Evolutionary conservation across 148 eudicot genomes (phyloP), one percentile per base, ranked within the genome.

Genomic region (Vaccinium vitisidaea): DNA sequence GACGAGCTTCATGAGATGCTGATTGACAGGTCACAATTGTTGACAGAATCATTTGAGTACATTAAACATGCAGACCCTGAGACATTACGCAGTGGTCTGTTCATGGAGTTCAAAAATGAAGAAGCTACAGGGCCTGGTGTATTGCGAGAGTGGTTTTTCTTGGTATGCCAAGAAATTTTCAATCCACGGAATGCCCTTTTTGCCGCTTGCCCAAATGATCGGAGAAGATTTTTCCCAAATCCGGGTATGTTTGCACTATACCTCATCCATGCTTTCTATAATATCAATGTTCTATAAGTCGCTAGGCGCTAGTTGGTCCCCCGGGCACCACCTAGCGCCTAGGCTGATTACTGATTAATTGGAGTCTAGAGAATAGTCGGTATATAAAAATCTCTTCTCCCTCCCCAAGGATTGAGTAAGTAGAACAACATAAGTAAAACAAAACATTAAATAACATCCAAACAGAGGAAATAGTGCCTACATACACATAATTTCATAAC

Each of bases 111-210:
- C 88, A 95, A 97, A 91, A 90, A 91, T 63, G 99, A 97, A 89
- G 96, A 94, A 80, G 98, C 98, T 85, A 95, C 98, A 5, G 98
- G 98, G 46, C 98, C 98, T 75, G 98, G 98, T 81, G 99, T 97
- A 30, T 84, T 95, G 86, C 86, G 98, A 63, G 99, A 97, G 92
- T 95, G 99, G 99, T 95, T 97, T 89, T 88, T 91, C 84, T 88
- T 95, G 84, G 98, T 95, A 18, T 94, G 92, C 88, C 98, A 93
- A 82, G 97, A 89, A 77, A 91, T 97, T 69, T 95, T 95, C 84
- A 89, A 97, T 88, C 96, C 95, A 75, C 91, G 93, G 83, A 94
- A 92, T 87, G 95, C 96, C n/a, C 93, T 97, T 70, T 97, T 94
- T 86, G 88, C 89, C 5, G 87, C 98, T 76, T 97, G 98, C 84